Conservation (phyloP, 106 monocot genomes). For the Allium fistulosum region DNA sequence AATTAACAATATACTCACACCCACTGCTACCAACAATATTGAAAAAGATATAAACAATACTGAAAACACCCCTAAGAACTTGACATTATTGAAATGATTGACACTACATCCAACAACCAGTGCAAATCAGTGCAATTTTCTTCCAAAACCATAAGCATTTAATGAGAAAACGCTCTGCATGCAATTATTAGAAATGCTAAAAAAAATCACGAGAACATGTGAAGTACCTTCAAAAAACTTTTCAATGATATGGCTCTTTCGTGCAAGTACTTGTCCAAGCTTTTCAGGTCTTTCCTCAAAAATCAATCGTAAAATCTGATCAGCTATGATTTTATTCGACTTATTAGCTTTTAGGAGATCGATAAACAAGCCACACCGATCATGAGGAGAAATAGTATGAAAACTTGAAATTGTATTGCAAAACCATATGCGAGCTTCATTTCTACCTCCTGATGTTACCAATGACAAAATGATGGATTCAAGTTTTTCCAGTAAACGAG, state of each 20-base stretch:
- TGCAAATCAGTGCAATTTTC: neutral
- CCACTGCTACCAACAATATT: too few species aligned
- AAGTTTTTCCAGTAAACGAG: slow-evolving; percentile 38
- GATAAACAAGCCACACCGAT: slow-evolving; percentile 44
- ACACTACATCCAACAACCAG: neutral
- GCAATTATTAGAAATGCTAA: neutral
- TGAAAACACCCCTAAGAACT: too few species aligned
- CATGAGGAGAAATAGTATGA: slow-evolving; percentile 26
- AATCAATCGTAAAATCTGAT: slow-evolving; percentile 55
- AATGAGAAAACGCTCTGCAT: neutral
- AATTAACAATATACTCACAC: too few species aligned
- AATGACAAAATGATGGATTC: slow-evolving; percentile 55
- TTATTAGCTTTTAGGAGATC: slow-evolving; percentile 36
- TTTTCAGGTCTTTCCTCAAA: slow-evolving; percentile 60
- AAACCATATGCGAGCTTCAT: slow-evolving; percentile 87
- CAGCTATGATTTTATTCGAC: slow-evolving; percentile 48
- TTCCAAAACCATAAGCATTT: neutral
- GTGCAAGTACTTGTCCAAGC: slow-evolving; percentile 56
- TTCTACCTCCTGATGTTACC: slow-evolving; percentile 33
- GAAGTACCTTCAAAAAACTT: slow-evolving; percentile 75
- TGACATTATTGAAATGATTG: too few species aligned
- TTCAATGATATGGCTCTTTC: slow-evolving; percentile 53
- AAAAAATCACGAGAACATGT: neutral
- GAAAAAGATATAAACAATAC: too few species aligned
- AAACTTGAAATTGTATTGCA: slow-evolving; percentile 62